Evolutionary conservation across 805 yeast species (phyloP).

Genomic region (Myxozyma sirexii): DNA sequence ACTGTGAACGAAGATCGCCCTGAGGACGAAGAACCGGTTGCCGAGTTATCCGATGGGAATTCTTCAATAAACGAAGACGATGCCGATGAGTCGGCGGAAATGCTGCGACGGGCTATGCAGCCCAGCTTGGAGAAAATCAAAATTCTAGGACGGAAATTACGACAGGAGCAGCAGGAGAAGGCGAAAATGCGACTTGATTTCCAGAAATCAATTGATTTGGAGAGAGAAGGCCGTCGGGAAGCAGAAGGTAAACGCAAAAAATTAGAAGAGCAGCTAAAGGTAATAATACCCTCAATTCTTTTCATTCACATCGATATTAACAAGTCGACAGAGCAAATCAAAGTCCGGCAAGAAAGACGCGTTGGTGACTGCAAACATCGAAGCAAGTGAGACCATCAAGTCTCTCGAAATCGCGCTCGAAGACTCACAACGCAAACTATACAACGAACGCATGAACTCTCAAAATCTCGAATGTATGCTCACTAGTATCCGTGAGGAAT

Average conservation of each 20-base stretch:
- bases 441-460: slow-evolving; percentile 29
- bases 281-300: too few relatives aligned
- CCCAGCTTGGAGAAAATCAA: slow-evolving; percentile 10
- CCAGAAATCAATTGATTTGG: slow-evolving; percentile 17
- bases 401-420: slow-evolving; percentile 27
- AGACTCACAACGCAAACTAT: slow-evolving; percentile 29
- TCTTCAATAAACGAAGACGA: slow-evolving; percentile 16
- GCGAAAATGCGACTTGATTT: slow-evolving; percentile 27
- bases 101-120: background rate
- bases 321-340: slow-evolving; percentile 19
- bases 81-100: background rate
- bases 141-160: slow-evolving; percentile 18
- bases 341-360: slow-evolving; percentile 10
- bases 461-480: slow-evolving; percentile 32
- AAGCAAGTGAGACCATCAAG: slow-evolving; percentile 10
- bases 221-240: slow-evolving; percentile 19
- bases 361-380: slow-evolving; percentile 5
- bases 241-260: slow-evolving; percentile 17
- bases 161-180: slow-evolving; percentile 29
- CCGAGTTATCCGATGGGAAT: slow-evolving; percentile 17
- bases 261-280: slow-evolving; percentile 27
- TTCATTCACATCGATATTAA: too few relatives aligned
- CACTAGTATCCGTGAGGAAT: slow-evolving; percentile 27
- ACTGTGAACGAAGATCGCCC: slow-evolving; percentile 21
- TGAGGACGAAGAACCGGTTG: background rate